Base-by-base conservation (phyloP, 2,329 filamentous ascomycete species). In the Pestalotiopsis sp. region DNA sequence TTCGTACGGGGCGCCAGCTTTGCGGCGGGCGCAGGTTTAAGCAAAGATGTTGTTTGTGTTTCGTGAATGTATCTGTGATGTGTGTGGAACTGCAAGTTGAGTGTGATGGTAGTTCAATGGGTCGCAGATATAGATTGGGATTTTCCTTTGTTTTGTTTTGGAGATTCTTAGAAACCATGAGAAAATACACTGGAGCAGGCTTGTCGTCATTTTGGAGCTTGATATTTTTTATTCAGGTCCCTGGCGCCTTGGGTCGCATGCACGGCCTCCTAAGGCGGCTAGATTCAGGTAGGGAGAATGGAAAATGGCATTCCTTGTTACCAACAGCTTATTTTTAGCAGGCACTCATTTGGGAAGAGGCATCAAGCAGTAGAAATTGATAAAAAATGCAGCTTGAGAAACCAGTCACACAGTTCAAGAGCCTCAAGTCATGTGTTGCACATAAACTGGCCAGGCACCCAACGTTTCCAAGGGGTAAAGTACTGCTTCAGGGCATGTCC, bases 171-270 rank as follows among this genome's bases (percentile, higher is more conserved):
- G 31, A 62, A 62, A 36, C 13, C 13, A 13, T 49, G 39, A 23
- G 9, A 36, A 36, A 17, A 4, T 81, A 73, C 1, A 80, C 73
- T 67, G 23, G 23, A 31, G 45, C n/a, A 17, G 17, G 45, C 63
- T 57, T 58, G 63, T 66, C 63, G 63, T 66, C 63, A 66, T 66
- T 36, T 36, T 66, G 38, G 38, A 17, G 38, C 25, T 41, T 11
- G 17, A 27, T 65, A 12, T 52, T 20, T 49, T 49, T 49, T 27
- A 27, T 25, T 27, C 38, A 12, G 17, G 13, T 27, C 20, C 38
- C 39, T 65, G 38, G 39, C 41, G 62, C 39, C 31, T 13, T 65
- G 9, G 23, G 62, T n/a, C 3, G 38, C 38, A 39, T 65, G 62
- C 62, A 65, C 41, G 62, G 62, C 62, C 62, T 36, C 62, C 41